Evolutionary conservation across 768 basidiomycete genomes (phyloP), one percentile per base, ranked within the genome.

Genomic region (Aureoboletus auriporus): DNA sequence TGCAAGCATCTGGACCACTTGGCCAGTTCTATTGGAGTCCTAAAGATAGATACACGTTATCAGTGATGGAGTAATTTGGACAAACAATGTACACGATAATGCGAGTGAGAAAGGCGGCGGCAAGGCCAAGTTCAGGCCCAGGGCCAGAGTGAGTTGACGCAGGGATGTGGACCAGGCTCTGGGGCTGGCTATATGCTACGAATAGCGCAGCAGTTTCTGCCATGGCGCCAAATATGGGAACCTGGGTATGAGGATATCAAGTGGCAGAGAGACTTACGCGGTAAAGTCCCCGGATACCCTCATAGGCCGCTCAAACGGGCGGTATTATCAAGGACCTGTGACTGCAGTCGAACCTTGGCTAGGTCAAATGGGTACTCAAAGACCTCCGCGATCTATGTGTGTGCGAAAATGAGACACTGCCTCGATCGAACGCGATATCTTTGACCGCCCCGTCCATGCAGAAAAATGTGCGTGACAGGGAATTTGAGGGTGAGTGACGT

Each of bases 331-430:
- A 93, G 77, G 5, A 91, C 85, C 64, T 95, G 93, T 4, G 89
- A 79, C 69, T 95, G 93, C 12, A 96, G 73, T 42, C 91, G 80
- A 51, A 97, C 93, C 71, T 94, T 94, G 54, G 89, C 86, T 33
- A 95, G 76, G 70, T 95, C 93, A 60, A 93, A 93, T 3, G 93
- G 93, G 61, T 93, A 91, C 69, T 93, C 93, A 55, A 94, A 86
- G 7, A 93, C 75, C 68, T 92, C 90, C 17, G 90, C 86, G 10
- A 79, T 76, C 74, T 9, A 28, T 42, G 51, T 16, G 4, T 14
- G 14, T 42, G 47, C 33, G 45, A 46, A 38, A 39, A 31, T 44
- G 16, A 38, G 48, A 78, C 75, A 55, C 74, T 75, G 44, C 77
- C 77, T 23, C 20, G 4, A 23, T 23, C 20, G 58, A 75, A 79